Base-by-base conservation (phyloP, 495 filamentous ascomycete species). In the Tuber brumale region DNA sequence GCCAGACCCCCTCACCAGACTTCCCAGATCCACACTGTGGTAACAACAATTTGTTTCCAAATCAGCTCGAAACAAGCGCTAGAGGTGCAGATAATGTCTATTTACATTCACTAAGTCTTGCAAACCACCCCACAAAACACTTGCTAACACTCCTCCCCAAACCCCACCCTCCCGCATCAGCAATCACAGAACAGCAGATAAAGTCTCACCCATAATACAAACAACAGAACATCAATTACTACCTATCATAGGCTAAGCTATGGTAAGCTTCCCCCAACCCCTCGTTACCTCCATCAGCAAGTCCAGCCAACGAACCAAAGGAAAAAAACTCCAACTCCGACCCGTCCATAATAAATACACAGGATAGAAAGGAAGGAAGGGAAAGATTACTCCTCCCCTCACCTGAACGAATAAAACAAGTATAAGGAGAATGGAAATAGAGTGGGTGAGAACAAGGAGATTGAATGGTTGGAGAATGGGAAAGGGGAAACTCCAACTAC, bases 281-380 rank as follows among this genome's bases (percentile, higher is more conserved):
- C 14, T 14, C 57, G 57, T 35, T 66, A 31, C 57, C 57, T 35
- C 57, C 27, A 66, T 66, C 57, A 35, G 27, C 57, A 18, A 35
- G 27, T 31, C 16, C 27, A 35, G 57, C 57, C 12, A 66, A 66
- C 57, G n/a, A 66, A 66, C 57, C 27, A 35, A 66, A 18, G 27
- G 14, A 35, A 66, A 66, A 66, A 66, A 66, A 66, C 57, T 31
- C 57, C 57, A 66, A 66, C 57, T 66, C 57, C 57, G 19, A 31
- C 57, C 27, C 57, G 57, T 19, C 27, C 57, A 66, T 35, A 66
- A 66, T 66, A 66, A 12, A 66, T 66, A 66, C 57, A 66, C 27
- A 19, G 27, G 31, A 35, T 66, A 66, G 16, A 35, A 61, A 35
- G 18, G 57, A 18, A 35, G 1, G n/a, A 66, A 61, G 12, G 57